Base-by-base conservation (phyloP, 2,329 filamentous ascomycete species). In the Fusarium sp. region DNA sequence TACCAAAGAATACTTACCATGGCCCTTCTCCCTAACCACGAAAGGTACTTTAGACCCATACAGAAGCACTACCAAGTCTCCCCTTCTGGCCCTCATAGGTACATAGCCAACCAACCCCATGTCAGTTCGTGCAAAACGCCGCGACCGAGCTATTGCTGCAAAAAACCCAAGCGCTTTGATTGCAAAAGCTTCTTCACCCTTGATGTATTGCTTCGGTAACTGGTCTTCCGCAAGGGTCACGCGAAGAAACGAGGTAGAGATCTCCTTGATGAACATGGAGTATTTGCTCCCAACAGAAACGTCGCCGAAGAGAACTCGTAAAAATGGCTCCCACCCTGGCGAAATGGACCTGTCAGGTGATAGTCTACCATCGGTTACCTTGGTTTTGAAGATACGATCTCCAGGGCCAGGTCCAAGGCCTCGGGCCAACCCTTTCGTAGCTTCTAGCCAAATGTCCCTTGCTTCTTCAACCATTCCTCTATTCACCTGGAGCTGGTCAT, bases 241-340 rank as follows among this genome's bases (percentile, higher is more conserved):
- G 4, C 36, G 47, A 18, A 61, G 5, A 15, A 61, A 61, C 0
- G 36, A 61, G 0, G 58, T 26, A 1, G 11, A 20, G 12, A 51
- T 20, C 5, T 36, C 14, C 3, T 5, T 58, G 4, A 58, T 1
- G 1, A 36, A 2, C 1, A 12, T 10, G 3, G 56, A 51, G 3
- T 3, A 36, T 3, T 5, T 50, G 11, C 24, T 20, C 1, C 41
- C 41, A 0, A 58, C 1, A 8, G 30, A 28, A 0, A 38, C 0
- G 3, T 50, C 41, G 6, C 30, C 41, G 0, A 51, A n/a, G 0
- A 60, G 36, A 1, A 20, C 15, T 0, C 57, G 35, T 3, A 60
- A 9, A 3, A 53, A 60, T 8, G 44, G 7, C 3, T 17, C 20
- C 42, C 56, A 59, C 0, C 12, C 56, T 1, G 32, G 42, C 24